These are phyloP conservation scores for Ceratobasidium sp. DNA, from an alignment of 1,284 basidiomycete genomes.

Conservation along the genomic window DNA sequence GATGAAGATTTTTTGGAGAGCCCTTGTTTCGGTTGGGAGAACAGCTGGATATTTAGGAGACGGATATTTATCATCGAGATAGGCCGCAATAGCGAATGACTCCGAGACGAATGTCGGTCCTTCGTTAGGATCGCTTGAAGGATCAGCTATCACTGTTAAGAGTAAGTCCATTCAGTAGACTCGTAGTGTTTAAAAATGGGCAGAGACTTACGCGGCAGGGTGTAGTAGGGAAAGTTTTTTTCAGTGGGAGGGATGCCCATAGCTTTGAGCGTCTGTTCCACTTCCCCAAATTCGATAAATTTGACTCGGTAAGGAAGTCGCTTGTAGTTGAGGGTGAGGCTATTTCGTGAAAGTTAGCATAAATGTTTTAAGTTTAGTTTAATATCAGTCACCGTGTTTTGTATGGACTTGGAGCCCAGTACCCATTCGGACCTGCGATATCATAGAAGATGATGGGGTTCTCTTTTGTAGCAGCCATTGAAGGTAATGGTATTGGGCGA, in stretches of 20 bases:
- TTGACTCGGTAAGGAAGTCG: constrained; percentile 50
- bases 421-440: background rate
- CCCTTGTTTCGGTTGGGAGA: constrained; percentile 27
- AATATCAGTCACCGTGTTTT: constrained; percentile 25
- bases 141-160: background rate
- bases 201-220: background rate
- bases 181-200: background rate
- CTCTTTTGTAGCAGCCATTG: constrained; percentile 7
- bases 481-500: too few species aligned
- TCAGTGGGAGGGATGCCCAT: too few species aligned
- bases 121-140: constrained; percentile 7
- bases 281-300: too few species aligned
- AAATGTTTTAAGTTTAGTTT: background rate
- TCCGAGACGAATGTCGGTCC: constrained; percentile 22
- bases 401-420: constrained; percentile 22
- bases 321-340: constrained; percentile 51
- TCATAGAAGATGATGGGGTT: constrained; percentile 15
- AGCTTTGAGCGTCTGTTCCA: too few species aligned
- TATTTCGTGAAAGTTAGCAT: background rate
- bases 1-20: constrained; percentile 26
- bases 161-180: background rate
- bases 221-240: too few species aligned
- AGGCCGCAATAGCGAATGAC: constrained; percentile 34
- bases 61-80: constrained; percentile 35
- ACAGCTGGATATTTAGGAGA: background rate